phyloP scores from a whole-genome alignment of 2,329 filamentous ascomycete species.

The Alternaria brassicicola region DNA sequence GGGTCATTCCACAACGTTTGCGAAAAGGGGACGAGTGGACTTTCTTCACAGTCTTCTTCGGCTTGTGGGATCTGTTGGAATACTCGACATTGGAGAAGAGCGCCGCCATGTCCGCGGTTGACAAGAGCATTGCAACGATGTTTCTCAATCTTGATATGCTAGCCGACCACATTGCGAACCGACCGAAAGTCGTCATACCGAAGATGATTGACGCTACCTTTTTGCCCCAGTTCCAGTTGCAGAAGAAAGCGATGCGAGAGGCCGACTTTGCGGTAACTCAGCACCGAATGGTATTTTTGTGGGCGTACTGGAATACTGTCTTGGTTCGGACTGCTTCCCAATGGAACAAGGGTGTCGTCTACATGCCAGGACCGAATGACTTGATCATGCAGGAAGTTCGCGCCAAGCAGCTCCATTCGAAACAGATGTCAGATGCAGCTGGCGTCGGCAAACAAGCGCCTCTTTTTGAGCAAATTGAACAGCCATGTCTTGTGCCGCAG shows the following conservation, averaged over 20 bases:
- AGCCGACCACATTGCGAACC: constrained; percentile 30
- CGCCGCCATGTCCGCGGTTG: constrained; percentile 37
- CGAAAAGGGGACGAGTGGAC: constrained; percentile 36
- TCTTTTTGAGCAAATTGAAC: constrained; percentile 42
- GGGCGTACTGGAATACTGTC: constrained; percentile 45
- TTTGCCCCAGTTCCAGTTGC: constrained; percentile 41
- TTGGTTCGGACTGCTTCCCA: constrained; percentile 35
- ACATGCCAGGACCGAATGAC: constrained; percentile 42
- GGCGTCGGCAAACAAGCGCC: constrained; percentile 41
- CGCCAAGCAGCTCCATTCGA: constrained; percentile 39
- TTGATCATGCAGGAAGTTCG: constrained; percentile 45
- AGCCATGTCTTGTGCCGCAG: constrained; percentile 40
- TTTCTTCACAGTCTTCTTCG: constrained; percentile 47
- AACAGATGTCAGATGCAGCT: constrained; percentile 40
- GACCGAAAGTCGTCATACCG: constrained; percentile 40
- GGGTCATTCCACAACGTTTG: constrained; percentile 25
- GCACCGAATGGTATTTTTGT: constrained; percentile 42
- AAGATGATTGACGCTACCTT: constrained; percentile 46
- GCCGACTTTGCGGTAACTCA: constrained; percentile 40
- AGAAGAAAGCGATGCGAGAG: constrained; percentile 26
- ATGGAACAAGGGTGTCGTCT: constrained; percentile 42
- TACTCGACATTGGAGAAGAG: constrained; percentile 39
- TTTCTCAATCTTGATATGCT: constrained; percentile 45
- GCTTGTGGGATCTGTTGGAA: constrained; percentile 46
- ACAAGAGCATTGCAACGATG: constrained; percentile 41